Evolutionary conservation across 257 asterid species (phyloP).

Genomic region (Perilla frutescens): DNA sequence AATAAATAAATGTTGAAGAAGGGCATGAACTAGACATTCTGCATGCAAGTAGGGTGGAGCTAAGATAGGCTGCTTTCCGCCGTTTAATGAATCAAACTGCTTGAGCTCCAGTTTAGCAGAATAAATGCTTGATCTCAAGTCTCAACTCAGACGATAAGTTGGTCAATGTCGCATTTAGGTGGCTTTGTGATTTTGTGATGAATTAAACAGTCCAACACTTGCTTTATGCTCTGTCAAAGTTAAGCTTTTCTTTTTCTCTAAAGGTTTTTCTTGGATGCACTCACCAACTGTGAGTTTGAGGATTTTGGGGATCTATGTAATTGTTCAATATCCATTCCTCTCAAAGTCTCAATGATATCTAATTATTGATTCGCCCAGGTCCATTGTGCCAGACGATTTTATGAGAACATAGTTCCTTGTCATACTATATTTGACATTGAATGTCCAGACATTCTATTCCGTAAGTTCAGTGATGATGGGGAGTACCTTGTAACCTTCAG

Average conservation of each 20-base stretch:
- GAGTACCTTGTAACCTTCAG: constrained; percentile 88
- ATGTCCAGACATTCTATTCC: constrained; percentile 91
- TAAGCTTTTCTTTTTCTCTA: background rate
- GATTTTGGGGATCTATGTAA: constrained; percentile 29
- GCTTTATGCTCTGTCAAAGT: constrained; percentile 5
- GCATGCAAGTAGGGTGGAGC: constrained; percentile 13
- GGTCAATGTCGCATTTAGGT: background rate
- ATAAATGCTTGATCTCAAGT: constrained; percentile 19
- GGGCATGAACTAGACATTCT: background rate
- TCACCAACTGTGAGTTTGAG: background rate
- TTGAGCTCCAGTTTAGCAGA: constrained; percentile 23
- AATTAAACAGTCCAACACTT: constrained; percentile 18
- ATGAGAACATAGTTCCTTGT: constrained; percentile 91
- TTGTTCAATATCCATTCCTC: constrained; percentile 8
- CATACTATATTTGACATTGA: constrained; percentile 82
- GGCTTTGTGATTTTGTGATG: constrained; percentile 14
- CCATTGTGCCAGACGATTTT: constrained; percentile 79
- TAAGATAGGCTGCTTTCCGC: constrained; percentile 20
- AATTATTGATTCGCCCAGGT: constrained; percentile 47
- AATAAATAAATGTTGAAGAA: background rate
- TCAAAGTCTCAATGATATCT: constrained; percentile 28
- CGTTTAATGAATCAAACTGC: background rate
- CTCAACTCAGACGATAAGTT: constrained; percentile 15
- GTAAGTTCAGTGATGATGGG: constrained; percentile 98
- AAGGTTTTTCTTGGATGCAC: background rate